Evolutionary conservation across 495 filamentous ascomycete species (phyloP), one percentile per base, ranked within the genome.

Genomic region (Neurospora tetrasperma): DNA sequence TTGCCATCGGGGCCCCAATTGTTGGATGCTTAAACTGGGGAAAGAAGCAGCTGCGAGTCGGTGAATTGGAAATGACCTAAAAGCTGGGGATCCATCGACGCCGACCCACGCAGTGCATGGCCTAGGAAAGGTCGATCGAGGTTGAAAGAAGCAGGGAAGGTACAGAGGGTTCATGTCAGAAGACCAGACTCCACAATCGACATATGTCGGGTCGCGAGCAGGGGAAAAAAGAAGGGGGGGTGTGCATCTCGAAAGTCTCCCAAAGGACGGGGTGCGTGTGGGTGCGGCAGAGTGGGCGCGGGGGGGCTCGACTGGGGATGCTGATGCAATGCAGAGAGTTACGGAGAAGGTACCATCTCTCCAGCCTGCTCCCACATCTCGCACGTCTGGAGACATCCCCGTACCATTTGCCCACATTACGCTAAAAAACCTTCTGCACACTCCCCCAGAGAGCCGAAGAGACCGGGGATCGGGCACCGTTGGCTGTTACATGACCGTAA

Each of bases 381-480:
- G 48, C 48, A 5, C 48, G 20, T 66, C 54, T 66, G 54, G 54
- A 62, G 54, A 66, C 35, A 38, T 66, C 54, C 27, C 54, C 54
- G 54, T 66, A 66, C 54, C 54, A 35, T 66, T 66, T 66, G 54
- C 54, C 54, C 54, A 66, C 54, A 66, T 66, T 66, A 66, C 54
- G 54, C 54, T 66, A 66, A 66, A 18, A 66, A 38, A 27, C 35
- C 27, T 66, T 66, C 54, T 66, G 54, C 54, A 66, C 54, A 66
- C 54, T 66, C 54, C 54, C 54, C 54, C 14, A 35, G 54, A 18
- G 54, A 18, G 23, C 54, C 54, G 54, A 66, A 18, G 2, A 38
- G 54, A 66, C 54, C 54, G 54, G 54, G 48, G 27, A 66, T 66
- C 54, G 54, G 54, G 12, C 54, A 66, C 54, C 54, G 54, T 66